Evolutionary conservation across 1,284 basidiomycete species (phyloP).

Genomic region (Pholiota adiposa): DNA sequence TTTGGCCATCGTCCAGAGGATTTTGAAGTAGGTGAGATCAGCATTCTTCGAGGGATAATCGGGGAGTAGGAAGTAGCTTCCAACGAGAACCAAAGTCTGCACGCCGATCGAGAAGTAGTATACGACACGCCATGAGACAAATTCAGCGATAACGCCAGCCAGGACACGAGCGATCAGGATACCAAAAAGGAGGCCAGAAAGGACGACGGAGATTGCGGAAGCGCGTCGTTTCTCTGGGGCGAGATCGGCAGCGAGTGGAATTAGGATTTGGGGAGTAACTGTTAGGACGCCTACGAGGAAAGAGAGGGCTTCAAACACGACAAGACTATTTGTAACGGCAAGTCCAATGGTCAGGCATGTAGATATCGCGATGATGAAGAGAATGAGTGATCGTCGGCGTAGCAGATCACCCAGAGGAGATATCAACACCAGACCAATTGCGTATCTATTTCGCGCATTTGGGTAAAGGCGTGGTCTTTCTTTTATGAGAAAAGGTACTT

Average conservation of each 20-base stretch:
- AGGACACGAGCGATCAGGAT: slow-evolving; percentile 71
- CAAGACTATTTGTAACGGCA: slow-evolving; percentile 50
- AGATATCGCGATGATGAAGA: slow-evolving; percentile 51
- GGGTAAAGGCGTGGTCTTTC: slow-evolving; percentile 25
- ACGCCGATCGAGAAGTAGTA: slow-evolving; percentile 70
- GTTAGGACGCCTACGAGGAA: slow-evolving; percentile 61
- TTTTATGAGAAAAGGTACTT: slow-evolving; percentile 8
- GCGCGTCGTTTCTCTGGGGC: slow-evolving; percentile 66
- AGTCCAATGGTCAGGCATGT: slow-evolving; percentile 59
- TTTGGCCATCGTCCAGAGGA: slow-evolving; percentile 60
- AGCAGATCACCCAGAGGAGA: slow-evolving; percentile 72
- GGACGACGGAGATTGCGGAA: slow-evolving; percentile 66
- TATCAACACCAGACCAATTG: slow-evolving; percentile 61
- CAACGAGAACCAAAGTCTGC: slow-evolving; percentile 52
- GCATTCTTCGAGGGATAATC: slow-evolving; percentile 73
- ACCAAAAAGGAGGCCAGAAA: slow-evolving; percentile 73
- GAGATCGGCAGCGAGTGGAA: slow-evolving; percentile 70
- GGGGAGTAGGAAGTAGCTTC: slow-evolving; percentile 63
- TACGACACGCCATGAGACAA: slow-evolving; percentile 48
- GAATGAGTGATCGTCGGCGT: slow-evolving; percentile 57
- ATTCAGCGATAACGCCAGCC: slow-evolving; percentile 61
- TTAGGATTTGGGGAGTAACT: slow-evolving; percentile 61
- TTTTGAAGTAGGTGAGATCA: slow-evolving; percentile 60
- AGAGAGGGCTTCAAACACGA: slow-evolving; percentile 57
- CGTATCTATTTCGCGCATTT: slow-evolving; percentile 47